Base-by-base conservation (phyloP, 805 yeast species). In the Myxozyma lipomycoides region DNA sequence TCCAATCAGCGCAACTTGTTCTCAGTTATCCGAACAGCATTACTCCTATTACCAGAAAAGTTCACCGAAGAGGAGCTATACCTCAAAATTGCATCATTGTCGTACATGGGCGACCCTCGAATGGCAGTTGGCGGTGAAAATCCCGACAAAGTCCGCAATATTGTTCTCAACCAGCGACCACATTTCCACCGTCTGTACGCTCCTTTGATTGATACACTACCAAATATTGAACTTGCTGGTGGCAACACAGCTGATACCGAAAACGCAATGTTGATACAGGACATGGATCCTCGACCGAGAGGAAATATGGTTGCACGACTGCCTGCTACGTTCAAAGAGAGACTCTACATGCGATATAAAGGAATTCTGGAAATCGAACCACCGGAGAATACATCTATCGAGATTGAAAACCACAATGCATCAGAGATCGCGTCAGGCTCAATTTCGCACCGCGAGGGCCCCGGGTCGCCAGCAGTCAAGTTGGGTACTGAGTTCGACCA, bases 71-170 rank as follows among this genome's bases (percentile, higher is more conserved):
- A 69, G n/a, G 78, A 83, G 35, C 76, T 93, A 32, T 93, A 83
- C 70, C 79, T 78, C 62, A 82, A 81, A 56, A 84, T 93, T 41
- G 83, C 97, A 0, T 78, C 80, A 12, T 68, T 93, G 17, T 86
- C 96, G 19, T 93, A 93, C 64, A 70, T 81, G 66, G 98, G 98
- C 18, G 98, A 93, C 66, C 83, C 89, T 25, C 78, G 98, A 60
- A 83, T 88, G 78, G 72, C 75, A 39, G 71, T 90, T 25, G 98
- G 96, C 1, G 61, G 56, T 10, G 98, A 93, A 67, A 86, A 93
- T 65, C 96, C 97, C 3, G 75, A 82, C 61, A 93, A 93, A 67
- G 86, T 90, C 37, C 72, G 74, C 43, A 93, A 93, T 65, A 93
- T 93, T 55, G 98, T 93, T 2, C 66, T 69, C 9, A 84, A 84